Conservation (phyloP, 108 stramenopile species). For the Chaetoceros muelleri region DNA sequence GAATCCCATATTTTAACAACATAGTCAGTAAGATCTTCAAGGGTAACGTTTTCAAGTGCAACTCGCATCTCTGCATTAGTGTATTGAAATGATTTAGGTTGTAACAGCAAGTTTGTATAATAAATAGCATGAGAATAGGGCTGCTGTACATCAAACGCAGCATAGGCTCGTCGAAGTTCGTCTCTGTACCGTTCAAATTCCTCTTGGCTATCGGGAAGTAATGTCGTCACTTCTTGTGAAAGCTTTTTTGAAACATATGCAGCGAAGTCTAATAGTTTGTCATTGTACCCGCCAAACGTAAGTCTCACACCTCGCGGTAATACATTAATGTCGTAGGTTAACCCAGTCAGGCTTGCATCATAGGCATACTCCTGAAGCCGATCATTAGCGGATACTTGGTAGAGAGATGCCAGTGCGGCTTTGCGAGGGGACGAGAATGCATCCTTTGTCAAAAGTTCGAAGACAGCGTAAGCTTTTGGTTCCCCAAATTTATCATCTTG, state of each 20-base stretch:
- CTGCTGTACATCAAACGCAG: slow-evolving; percentile 66
- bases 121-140: slow-evolving; percentile 70
- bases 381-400: slow-evolving; percentile 54
- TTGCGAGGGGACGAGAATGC: slow-evolving; percentile 41
- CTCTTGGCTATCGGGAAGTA: slow-evolving; percentile 48
- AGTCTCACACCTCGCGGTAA: slow-evolving; percentile 62
- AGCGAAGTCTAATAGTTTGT: slow-evolving; percentile 61
- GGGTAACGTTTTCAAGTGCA: slow-evolving; percentile 32
- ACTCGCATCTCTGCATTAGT: slow-evolving; percentile 33
- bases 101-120: slow-evolving; percentile 35
- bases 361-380: slow-evolving; percentile 64
- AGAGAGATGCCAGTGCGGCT: slow-evolving; percentile 55
- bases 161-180: slow-evolving; percentile 29
- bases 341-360: slow-evolving; percentile 63
- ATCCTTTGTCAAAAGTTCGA: slow-evolving; percentile 55
- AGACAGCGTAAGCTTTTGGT: slow-evolving; percentile 72
- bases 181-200: slow-evolving; percentile 83
- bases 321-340: slow-evolving; percentile 62
- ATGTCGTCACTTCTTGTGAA: slow-evolving; percentile 35
- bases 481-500: slow-evolving; percentile 67
- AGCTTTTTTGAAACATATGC: slow-evolving; percentile 50
- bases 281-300: slow-evolving; percentile 85
- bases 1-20: slow-evolving; percentile 46
- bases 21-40: slow-evolving; percentile 46
- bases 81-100: slow-evolving; percentile 52